A percentile compares a stretch with the other conserved stretches of the same genome.
Conservation (phyloP, 441 rosid species). For the Cnidoscolus chayamansa region DNA sequence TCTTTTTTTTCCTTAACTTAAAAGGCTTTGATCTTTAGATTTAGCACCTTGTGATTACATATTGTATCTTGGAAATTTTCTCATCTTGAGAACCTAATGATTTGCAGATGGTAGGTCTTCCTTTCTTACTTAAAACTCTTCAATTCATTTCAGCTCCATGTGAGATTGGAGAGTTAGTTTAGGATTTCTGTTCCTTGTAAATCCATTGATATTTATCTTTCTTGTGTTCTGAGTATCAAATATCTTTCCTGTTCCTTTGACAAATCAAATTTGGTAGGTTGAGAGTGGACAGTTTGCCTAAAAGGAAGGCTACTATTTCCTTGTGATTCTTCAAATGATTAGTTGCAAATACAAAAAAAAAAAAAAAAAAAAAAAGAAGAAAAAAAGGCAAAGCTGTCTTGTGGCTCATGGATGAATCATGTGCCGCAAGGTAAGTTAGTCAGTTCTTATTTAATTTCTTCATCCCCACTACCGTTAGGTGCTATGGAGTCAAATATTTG, state of each 20-base stretch:
- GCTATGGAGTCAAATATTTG: neutral
- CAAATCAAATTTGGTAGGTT: neutral
- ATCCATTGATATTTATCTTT: too few species aligned
- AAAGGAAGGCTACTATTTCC: neutral
- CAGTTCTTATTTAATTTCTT: neutral
- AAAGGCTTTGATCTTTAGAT: neutral
- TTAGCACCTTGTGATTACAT: neutral
- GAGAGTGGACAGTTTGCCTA: neutral
- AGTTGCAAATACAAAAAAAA: neutral
- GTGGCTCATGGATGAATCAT: neutral
- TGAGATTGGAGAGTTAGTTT: neutral
- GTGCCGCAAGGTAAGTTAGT: neutral
- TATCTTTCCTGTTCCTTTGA: neutral
- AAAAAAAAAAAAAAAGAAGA: too few species aligned
- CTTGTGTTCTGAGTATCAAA: neutral
- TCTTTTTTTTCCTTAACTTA: too few species aligned
- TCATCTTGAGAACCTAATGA: neutral
- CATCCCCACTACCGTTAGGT: neutral
- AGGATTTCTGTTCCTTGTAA: neutral
- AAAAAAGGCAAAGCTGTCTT: neutral
- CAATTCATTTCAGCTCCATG: neutral
- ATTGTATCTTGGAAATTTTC: neutral
- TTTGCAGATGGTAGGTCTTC: neutral
- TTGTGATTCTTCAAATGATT: neutral
- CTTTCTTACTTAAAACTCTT: neutral